phyloP scores from a whole-genome alignment of 805 yeast genomes.

The Starmera pachycereana region DNA sequence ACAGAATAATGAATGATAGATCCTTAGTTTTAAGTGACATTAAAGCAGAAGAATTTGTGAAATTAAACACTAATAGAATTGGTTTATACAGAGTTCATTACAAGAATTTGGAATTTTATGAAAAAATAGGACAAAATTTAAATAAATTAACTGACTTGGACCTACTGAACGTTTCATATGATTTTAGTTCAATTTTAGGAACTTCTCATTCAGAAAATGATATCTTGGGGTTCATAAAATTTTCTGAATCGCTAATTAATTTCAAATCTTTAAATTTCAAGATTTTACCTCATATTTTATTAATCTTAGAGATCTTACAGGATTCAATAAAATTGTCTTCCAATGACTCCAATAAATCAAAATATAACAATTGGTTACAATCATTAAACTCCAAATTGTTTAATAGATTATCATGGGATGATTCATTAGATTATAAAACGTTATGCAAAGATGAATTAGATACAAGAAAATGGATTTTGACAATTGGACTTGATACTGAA shows the following conservation, averaged over 20 bases:
- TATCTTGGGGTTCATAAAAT: slow-evolving; percentile 17
- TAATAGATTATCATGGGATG: slow-evolving; percentile 30
- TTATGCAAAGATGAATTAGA: slow-evolving; percentile 28
- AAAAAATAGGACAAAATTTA: slow-evolving; percentile 13
- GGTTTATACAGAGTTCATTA: slow-evolving; percentile 44
- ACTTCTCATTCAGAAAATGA: slow-evolving; percentile 17
- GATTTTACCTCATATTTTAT: slow-evolving; percentile 19
- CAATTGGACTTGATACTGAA: slow-evolving; percentile 22
- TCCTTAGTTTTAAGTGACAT: slow-evolving; percentile 14
- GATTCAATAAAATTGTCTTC: slow-evolving; percentile 11
- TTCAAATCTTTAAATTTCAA: slow-evolving; percentile 11
- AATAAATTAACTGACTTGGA: slow-evolving; percentile 18
- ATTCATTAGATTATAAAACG: slow-evolving; percentile 29
- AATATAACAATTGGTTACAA: slow-evolving; percentile 9
- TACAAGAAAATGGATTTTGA: slow-evolving; percentile 32
- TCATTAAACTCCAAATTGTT: slow-evolving; percentile 12
- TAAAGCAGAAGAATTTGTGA: slow-evolving; percentile 22
- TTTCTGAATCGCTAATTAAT: slow-evolving; percentile 12
- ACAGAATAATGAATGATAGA: slow-evolving; percentile 35
- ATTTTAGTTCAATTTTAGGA: slow-evolving; percentile 22
- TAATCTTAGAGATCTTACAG: slow-evolving; percentile 15
- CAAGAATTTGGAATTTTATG: slow-evolving; percentile 18
- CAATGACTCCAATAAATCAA: not conserved
- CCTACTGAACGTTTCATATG: slow-evolving; percentile 23
- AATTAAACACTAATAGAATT: slow-evolving; percentile 32